Evolutionary conservation across 1,139 yeast species (phyloP).

Genomic region (Blastobotrys ciferrii): DNA sequence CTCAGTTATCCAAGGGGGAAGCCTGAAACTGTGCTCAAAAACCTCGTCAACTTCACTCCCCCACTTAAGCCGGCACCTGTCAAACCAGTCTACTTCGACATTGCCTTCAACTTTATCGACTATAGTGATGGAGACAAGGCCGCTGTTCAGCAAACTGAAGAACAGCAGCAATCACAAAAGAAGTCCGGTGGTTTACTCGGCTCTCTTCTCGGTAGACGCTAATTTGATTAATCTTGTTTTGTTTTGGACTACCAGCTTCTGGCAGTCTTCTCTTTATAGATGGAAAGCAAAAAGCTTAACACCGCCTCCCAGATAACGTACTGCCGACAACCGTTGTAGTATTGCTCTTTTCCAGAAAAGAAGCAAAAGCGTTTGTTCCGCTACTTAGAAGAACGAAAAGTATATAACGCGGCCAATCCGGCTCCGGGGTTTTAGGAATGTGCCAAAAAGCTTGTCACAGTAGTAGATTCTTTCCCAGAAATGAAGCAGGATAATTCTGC

Average conservation of each 20-base stretch:
- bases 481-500: too few species aligned
- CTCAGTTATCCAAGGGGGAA: slow-evolving; percentile 42
- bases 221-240: slow-evolving; percentile 11
- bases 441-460: too few species aligned
- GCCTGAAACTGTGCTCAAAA: slow-evolving; percentile 40
- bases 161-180: slow-evolving; percentile 10
- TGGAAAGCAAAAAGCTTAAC: too few species aligned
- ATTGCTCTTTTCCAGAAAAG: too few species aligned
- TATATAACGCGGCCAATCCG: too few species aligned
- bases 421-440: too few species aligned
- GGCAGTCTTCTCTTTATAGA: not conserved
- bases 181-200: slow-evolving; percentile 17
- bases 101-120: slow-evolving; percentile 77
- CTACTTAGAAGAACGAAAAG: too few species aligned
- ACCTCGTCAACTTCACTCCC: slow-evolving; percentile 50
- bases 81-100: slow-evolving; percentile 87
- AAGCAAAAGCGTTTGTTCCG: too few species aligned
- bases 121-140: slow-evolving; percentile 37
- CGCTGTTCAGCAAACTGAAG: slow-evolving; percentile 7
- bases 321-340: too few species aligned
- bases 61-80: slow-evolving; percentile 57
- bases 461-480: too few species aligned
- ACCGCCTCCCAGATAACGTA: too few species aligned
- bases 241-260: not conserved
- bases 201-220: slow-evolving; percentile 2